Evolutionary conservation across 2,329 filamentous ascomycete species (phyloP).

Genomic region (Xylaria sp.): DNA sequence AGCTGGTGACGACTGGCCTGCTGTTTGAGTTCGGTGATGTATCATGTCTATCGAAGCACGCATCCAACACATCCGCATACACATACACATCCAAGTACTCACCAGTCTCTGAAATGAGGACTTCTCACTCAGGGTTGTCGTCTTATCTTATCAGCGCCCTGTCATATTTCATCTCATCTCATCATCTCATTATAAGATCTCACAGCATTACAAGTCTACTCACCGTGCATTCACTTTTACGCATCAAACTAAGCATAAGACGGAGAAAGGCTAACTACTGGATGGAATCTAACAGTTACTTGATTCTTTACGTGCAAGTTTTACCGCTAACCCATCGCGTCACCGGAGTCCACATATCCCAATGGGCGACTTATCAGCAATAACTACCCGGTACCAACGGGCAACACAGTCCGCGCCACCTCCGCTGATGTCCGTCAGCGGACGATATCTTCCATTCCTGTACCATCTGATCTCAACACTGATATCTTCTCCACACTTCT

Average conservation of each 20-base stretch:
- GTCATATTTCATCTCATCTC: slow-evolving; percentile 26
- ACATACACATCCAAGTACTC: background rate
- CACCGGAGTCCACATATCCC: slow-evolving; percentile 45
- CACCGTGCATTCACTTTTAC: background rate
- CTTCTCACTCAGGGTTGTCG: background rate
- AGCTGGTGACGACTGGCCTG: background rate
- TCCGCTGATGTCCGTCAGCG: slow-evolving; percentile 59
- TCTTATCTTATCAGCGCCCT: slow-evolving; percentile 44
- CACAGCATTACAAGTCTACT: background rate
- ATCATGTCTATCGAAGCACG: background rate
- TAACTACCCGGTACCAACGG: slow-evolving; percentile 60
- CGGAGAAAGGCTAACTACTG: background rate
- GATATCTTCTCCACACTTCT: slow-evolving; percentile 58
- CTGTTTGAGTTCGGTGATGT: background rate
- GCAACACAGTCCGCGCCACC: slow-evolving; percentile 57
- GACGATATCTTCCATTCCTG: slow-evolving; percentile 64
- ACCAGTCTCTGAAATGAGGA: slow-evolving; percentile 5
- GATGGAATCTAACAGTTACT: slow-evolving; percentile 41
- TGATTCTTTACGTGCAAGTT: slow-evolving; percentile 34
- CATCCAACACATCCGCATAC: background rate
- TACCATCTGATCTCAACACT: slow-evolving; percentile 65
- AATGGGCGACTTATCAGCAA: slow-evolving; percentile 58
- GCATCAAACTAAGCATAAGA: background rate
- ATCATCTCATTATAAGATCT: slow-evolving; percentile 12
- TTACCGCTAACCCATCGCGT: slow-evolving; percentile 29